Base-by-base conservation (phyloP, 1,139 yeast genomes). In the Scheffersomyces illinoinensis region DNA sequence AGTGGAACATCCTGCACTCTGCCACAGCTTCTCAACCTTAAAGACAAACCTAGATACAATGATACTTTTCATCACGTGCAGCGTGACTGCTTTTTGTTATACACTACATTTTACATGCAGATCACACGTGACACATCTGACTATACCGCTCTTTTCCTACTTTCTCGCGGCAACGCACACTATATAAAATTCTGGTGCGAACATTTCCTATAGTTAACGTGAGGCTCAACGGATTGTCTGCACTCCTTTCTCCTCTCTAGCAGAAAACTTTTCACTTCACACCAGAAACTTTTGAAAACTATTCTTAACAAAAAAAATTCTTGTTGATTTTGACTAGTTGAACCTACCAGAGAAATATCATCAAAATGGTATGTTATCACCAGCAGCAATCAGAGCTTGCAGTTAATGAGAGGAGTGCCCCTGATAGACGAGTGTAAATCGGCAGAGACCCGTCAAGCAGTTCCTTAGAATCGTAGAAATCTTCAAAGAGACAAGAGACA, bases 351-450 rank as follows among this genome's bases (percentile, higher is more conserved):
- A 68, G 71, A 66, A 66, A 68, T 68, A 70, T 69, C 72, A 67
- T 67, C 71, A 72, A 70, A 71, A 72, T 72, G 76, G 76, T 72
- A 72, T 70, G 76, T 72, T 59, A 46, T 54, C 60, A 49, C 43
- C 43, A 33, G 43, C 43, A 33, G 14, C 43, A 33, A 33, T 33
- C 43, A 33, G 43, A 10, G 43, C 43, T 33, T 33, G 43, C 12
- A 33, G 43, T 33, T 14, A 17, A 33, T 26, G 43, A 33, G 43
- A 33, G 43, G 43, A 33, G 43, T 12, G 17, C 43, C 43, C 43
- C 43, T 10, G 43, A 33, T 33, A 33, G 43, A 33, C 17, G 43
- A 33, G 4, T 14, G 17, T 12, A 17, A 33, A 33, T 2, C 17
- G 43, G 43, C 43, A 33, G 33, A 24, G 33, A 12, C 10, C 43